Evolutionary conservation across 805 yeast species (phyloP).

Genomic region (Saccharomycopsis capsularis): DNA sequence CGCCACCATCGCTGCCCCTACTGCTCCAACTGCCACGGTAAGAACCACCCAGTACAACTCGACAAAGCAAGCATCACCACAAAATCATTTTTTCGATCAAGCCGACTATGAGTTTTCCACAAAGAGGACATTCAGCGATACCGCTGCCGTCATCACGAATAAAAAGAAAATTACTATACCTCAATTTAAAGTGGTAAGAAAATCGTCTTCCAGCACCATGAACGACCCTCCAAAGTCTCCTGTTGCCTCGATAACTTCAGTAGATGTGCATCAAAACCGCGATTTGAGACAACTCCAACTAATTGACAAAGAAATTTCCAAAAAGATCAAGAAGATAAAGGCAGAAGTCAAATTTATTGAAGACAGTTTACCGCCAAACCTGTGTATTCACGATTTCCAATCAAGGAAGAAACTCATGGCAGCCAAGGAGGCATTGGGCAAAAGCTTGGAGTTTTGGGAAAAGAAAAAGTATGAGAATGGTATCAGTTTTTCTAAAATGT

Average conservation of each 20-base stretch:
- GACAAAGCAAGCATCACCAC: neutral
- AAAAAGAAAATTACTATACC: slow-evolving; percentile 10
- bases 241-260: neutral
- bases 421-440: slow-evolving; percentile 18
- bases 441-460: slow-evolving; percentile 22
- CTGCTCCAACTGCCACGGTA: neutral
- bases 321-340: slow-evolving; percentile 18
- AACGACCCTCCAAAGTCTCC: slow-evolving; percentile 3
- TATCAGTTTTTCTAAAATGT: slow-evolving; percentile 18
- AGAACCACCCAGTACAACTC: neutral
- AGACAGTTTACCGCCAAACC: slow-evolving; percentile 21
- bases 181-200: slow-evolving; percentile 17
- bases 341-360: slow-evolving; percentile 21
- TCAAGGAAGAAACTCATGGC: slow-evolving; percentile 16
- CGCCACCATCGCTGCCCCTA: neutral
- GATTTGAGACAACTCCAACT: slow-evolving; percentile 19
- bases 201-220: neutral
- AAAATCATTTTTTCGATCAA: neutral
- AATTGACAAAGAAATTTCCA: slow-evolving; percentile 20
- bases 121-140: neutral
- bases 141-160: neutral
- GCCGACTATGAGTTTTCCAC: neutral
- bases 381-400: slow-evolving; percentile 20
- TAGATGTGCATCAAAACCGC: neutral
- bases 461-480: slow-evolving; percentile 23